A percentile compares a stretch with the other conserved stretches of the same genome.
Evolutionary conservation across 257 asterid species (phyloP).

Genomic region (Solanum raphanifolium): DNA sequence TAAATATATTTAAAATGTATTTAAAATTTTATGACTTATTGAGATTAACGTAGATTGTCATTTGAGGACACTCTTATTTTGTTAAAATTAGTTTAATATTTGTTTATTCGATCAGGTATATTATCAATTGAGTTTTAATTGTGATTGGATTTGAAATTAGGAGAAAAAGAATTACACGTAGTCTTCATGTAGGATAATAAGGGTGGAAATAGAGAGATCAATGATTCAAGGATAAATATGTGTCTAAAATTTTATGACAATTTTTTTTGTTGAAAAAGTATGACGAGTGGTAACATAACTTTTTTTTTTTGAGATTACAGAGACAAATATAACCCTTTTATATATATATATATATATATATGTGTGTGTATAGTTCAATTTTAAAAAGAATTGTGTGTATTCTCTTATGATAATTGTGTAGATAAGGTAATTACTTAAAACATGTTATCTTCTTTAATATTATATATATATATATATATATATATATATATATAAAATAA

Average conservation of each 20-base stretch:
- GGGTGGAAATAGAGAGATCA: background rate
- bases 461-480: no score
- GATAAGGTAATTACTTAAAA: no score
- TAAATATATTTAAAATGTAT: background rate
- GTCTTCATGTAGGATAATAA: background rate
- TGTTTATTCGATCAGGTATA: background rate
- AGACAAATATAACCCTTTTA: background rate
- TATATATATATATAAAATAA: no score
- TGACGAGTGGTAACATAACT: background rate
- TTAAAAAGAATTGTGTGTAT: no score
- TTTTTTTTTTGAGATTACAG: background rate
- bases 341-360: no score
- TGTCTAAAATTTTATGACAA: background rate
- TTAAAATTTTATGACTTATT: background rate
- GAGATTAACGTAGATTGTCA: fast-evolving
- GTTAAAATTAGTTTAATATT: background rate
- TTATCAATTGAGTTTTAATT: background rate
- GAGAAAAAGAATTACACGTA: background rate
- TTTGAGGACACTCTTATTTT: background rate
- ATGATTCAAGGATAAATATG: background rate
- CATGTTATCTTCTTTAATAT: no score
- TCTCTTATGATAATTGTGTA: no score
- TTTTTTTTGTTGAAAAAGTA: background rate
- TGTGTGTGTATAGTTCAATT: no score
- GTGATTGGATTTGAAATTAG: background rate